Conservation (phyloP, 352 stramenopile genomes). For the Phytophthora pinifolia region DNA sequence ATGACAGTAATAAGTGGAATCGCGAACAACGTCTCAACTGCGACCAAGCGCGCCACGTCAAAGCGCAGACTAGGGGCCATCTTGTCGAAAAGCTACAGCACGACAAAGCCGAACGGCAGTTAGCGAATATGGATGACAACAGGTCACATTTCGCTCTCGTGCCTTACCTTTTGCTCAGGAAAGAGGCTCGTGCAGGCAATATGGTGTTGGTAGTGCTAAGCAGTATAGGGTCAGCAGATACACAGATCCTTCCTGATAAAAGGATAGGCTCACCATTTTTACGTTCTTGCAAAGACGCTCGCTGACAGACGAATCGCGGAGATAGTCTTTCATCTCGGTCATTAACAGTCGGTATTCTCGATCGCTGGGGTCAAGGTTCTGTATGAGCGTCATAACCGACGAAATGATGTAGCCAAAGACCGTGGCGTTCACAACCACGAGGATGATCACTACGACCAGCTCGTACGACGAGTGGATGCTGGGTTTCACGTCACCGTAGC, state of each 20-base stretch:
- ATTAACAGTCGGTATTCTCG: constrained; percentile 75
- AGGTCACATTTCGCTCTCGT: neutral
- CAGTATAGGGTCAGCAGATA: neutral
- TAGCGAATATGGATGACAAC: too few species aligned
- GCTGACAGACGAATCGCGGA: constrained; percentile 63
- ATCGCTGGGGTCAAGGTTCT: constrained; percentile 74
- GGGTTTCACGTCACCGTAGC: constrained; percentile 80
- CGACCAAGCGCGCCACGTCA: constrained; percentile 76
- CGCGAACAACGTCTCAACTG: constrained; percentile 70
- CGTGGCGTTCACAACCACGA: constrained; percentile 81
- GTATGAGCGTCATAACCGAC: constrained; percentile 80
- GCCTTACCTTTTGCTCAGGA: constrained; percentile 70
- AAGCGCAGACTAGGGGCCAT: constrained; percentile 81
- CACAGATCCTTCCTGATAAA: neutral
- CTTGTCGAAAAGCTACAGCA: constrained; percentile 72
- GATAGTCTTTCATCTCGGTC: constrained; percentile 88
- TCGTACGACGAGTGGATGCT: constrained; percentile 77
- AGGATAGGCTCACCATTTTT: constrained; percentile 41
- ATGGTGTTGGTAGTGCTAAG: constrained; percentile 74
- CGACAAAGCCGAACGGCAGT: neutral
- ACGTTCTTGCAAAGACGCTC: constrained; percentile 62
- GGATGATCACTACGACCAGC: constrained; percentile 64
- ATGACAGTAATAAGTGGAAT: constrained; percentile 87
- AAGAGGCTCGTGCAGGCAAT: constrained; percentile 75
- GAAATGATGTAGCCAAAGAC: constrained; percentile 85